Conservation (phyloP, 2,329 filamentous ascomycete species). For the Sphaceloma murrayae region DNA sequence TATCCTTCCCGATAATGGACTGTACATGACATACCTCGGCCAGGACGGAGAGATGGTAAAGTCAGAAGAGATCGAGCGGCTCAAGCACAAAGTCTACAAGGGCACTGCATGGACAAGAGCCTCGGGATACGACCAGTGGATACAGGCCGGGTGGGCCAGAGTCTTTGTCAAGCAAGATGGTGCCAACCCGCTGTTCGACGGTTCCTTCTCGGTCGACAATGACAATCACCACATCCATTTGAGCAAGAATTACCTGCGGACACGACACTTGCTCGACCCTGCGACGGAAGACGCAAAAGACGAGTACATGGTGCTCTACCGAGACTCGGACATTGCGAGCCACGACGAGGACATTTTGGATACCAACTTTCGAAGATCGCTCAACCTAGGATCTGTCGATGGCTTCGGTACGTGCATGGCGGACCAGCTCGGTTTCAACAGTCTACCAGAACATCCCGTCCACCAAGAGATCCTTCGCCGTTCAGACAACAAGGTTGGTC, state of each 20-base stretch:
- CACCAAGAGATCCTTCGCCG: constrained; percentile 44
- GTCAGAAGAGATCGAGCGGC: constrained; percentile 60
- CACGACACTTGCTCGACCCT: constrained; percentile 63
- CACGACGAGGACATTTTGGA: constrained; percentile 24
- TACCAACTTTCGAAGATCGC: constrained; percentile 48
- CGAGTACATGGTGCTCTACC: constrained; percentile 82
- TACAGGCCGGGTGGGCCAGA: constrained; percentile 75
- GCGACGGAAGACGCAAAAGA: constrained; percentile 42
- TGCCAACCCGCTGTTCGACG: constrained; percentile 71
- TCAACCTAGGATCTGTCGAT: constrained; percentile 6
- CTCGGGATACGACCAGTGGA: constrained; percentile 54
- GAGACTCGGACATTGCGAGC: constrained; percentile 69
- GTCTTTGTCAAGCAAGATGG: constrained; percentile 73
- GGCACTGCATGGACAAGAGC: constrained; percentile 56
- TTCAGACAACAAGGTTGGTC: constrained; percentile 47
- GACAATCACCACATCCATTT: constrained; percentile 84
- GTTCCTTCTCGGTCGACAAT: constrained; percentile 69
- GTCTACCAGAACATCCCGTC: constrained; percentile 59
- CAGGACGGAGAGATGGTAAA: constrained; percentile 58
- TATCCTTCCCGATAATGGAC: constrained; percentile 61
- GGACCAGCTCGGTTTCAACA: constrained; percentile 72
- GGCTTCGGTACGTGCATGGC: constrained; percentile 51
- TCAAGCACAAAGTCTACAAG: constrained; percentile 73
- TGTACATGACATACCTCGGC: constrained; percentile 62
- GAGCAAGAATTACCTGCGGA: constrained; percentile 61